These are phyloP conservation scores for Mycosarcoma mackinlayi DNA, from an alignment of 1,284 basidiomycete species.

Conservation along the genomic window DNA sequence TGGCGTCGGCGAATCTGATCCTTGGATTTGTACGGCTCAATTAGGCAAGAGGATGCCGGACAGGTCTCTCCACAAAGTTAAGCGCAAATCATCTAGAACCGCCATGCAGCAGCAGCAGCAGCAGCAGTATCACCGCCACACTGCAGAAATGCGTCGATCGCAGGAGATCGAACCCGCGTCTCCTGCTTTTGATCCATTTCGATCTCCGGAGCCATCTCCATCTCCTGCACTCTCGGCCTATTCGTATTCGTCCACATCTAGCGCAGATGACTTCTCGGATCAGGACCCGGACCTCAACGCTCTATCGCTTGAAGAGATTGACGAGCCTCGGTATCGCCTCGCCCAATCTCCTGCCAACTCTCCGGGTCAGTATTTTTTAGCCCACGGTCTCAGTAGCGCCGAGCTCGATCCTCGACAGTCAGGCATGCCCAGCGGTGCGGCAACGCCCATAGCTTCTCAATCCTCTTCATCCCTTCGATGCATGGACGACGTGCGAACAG, in stretches of 20 bases:
- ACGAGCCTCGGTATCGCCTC: slow-evolving; percentile 44
- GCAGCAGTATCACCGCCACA: slow-evolving; percentile 7
- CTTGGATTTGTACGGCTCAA: not conserved
- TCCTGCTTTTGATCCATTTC: slow-evolving; percentile 20
- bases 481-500: slow-evolving; percentile 6
- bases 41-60: not conserved
- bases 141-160: slow-evolving; percentile 12
- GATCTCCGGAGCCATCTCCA: slow-evolving; percentile 39
- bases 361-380: not conserved
- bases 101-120: slow-evolving; percentile 20
- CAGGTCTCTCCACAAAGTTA: not conserved
- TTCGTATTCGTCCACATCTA: slow-evolving; percentile 44
- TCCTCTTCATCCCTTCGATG: slow-evolving; percentile 25
- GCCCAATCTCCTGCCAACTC: not conserved
- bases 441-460: slow-evolving; percentile 37
- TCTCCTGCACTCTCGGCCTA: slow-evolving; percentile 54
- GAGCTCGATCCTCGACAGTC: slow-evolving; percentile 34
- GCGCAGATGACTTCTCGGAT: slow-evolving; percentile 36
- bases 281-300: slow-evolving; percentile 43
- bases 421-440: slow-evolving; percentile 27
- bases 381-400: slow-evolving; percentile 3
- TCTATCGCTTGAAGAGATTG: slow-evolving; percentile 49
- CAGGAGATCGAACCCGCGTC: slow-evolving; percentile 16
- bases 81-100: not conserved
- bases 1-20: not conserved